Conservation (phyloP, 495 filamentous ascomycete species). For the Penicillium ochrochloron region DNA sequence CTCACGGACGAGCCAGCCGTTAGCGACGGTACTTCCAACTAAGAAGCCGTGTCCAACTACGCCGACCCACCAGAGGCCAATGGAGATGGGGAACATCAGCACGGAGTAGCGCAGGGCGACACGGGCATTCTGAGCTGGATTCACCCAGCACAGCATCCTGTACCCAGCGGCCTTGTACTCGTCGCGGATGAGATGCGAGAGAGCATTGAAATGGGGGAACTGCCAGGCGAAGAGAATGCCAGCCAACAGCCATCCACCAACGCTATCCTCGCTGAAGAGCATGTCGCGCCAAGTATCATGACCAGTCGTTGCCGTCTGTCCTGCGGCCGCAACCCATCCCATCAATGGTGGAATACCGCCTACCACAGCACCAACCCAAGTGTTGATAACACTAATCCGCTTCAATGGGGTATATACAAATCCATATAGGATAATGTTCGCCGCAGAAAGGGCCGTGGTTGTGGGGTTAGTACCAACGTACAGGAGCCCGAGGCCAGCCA, state of each 20-base stretch:
- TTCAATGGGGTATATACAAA: conserved; percentile 93
- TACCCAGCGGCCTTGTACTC: conserved; percentile 90
- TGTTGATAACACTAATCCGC: conserved; percentile 83
- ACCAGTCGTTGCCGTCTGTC: conserved; percentile 76
- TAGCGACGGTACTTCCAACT: conserved; percentile 77
- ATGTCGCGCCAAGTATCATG: conserved; percentile 78
- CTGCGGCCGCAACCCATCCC: conserved; percentile 95
- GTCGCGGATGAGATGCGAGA: conserved; percentile 83
- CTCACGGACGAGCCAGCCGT: conserved; percentile 83
- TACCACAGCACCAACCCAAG: conserved; percentile 92
- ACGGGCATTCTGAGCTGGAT: conserved; percentile 79
- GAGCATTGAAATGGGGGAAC: conserved; percentile 95
- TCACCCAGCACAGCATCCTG: conserved; percentile 88
- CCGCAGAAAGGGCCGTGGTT: conserved; percentile 78
- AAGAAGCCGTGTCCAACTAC: conserved; percentile 91
- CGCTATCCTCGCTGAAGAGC: conserved; percentile 67
- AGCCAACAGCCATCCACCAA: conserved; percentile 90
- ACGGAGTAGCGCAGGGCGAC: conserved; percentile 90
- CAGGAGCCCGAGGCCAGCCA: conserved; percentile 67
- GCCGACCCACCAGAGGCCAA: conserved; percentile 76
- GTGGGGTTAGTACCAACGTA: conserved; percentile 95
- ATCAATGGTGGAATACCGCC: conserved; percentile 94
- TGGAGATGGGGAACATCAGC: conserved; percentile 84
- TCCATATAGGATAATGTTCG: conserved; percentile 89
- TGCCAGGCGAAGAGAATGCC: conserved; percentile 92